Evolutionary conservation across 228 moss, liverwort and hornwort genomes (phyloP), one percentile per base, ranked within the genome.

Genomic region (Sphagnum magellanicum): DNA sequence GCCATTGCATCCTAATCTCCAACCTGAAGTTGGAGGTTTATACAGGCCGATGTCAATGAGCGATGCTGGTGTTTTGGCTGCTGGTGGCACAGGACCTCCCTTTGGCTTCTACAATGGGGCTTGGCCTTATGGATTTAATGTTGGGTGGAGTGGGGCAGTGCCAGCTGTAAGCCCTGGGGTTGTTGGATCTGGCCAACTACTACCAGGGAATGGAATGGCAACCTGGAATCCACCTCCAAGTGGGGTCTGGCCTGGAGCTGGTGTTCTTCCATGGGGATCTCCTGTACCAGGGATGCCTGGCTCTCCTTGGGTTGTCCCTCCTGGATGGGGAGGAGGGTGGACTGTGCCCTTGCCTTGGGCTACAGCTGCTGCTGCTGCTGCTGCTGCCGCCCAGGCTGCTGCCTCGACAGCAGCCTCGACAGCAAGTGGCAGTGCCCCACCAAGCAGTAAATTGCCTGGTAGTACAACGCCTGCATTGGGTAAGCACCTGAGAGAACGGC

Each of bases 61-160:
- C 11, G 81, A 79, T 15, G 92, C 77, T 6, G 77, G 72, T 51
- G 75, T 90, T 50, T 92, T 88, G 92, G 76, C 84, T 0, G 86
- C 84, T 5, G 67, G 55, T 8, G 32, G 32, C 32, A 32, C 32
- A 32, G 74, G 76, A 7, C 10, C 76, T 59, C 69, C 83, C 9
- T 74, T 76, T 10, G 76, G 79, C 8, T 17, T 79, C 46, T 79
- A 64, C 51, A 83, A 77, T 49, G 76, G 79, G 14, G 75, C 83
- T 49, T 83, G 79, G 83, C 84, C 92, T 5, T 88, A 86, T 71
- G 90, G 86, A 0, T 92, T 84, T 65, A 90, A 88, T 63, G 83
- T 85, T 12, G 92, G 90, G 48, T 92, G 92, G 90, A 90, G 74
- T 58, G 82, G 84, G 32, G 72, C 77, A 32, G 70, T 84, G 60